Evolutionary conservation across 306 rosid species (phyloP).

Genomic region (barrel medic (Medicago truncatula)): DNA sequence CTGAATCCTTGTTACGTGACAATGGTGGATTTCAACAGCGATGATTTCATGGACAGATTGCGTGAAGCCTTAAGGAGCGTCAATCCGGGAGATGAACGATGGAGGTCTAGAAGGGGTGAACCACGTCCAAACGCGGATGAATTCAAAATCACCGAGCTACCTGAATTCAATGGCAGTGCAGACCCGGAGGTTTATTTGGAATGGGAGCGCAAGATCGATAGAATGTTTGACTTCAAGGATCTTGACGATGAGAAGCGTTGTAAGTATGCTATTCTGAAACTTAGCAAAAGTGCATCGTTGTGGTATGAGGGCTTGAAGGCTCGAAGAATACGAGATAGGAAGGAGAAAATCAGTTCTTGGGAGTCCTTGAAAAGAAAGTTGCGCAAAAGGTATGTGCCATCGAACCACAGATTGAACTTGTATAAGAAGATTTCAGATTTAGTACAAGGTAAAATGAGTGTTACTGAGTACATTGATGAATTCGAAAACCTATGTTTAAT

Average conservation of each 20-base stretch:
- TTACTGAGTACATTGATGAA: neutral
- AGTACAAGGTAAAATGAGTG: neutral
- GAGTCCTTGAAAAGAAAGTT: neutral
- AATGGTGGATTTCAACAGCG: neutral
- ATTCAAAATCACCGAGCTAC: neutral
- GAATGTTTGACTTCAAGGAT: neutral
- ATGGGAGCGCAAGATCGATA: neutral
- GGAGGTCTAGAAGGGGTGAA: neutral
- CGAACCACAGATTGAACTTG: too few relatives aligned
- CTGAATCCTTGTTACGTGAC: too few relatives aligned
- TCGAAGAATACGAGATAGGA: neutral
- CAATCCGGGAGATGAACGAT: neutral
- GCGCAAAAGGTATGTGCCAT: too few relatives aligned
- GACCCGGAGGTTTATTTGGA: neutral
- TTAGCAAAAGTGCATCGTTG: neutral
- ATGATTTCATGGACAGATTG: neutral
- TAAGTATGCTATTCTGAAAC: neutral
- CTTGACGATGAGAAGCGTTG: neutral
- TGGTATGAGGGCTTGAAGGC: conserved; percentile 3
- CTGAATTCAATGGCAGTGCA: neutral
- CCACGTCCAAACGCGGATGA: neutral
- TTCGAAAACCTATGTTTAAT: neutral
- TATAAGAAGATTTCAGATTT: neutral
- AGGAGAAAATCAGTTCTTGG: conserved; percentile 4
- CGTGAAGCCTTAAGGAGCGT: neutral